Base-by-base conservation (phyloP, 805 yeast genomes). In the Candida coquimbonensis region DNA sequence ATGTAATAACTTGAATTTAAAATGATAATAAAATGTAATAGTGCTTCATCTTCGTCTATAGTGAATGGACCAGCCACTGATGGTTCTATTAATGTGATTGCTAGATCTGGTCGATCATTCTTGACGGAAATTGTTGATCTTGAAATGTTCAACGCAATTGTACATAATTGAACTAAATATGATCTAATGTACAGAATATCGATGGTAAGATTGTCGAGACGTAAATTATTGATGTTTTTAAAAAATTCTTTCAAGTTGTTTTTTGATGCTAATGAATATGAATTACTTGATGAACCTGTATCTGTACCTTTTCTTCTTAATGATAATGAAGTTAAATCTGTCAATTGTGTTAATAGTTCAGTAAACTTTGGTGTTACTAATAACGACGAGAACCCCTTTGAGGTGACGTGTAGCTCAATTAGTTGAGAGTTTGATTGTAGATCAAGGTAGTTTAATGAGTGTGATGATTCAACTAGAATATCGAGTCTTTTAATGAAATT, bases 11-110 rank as follows among this genome's bases (percentile, higher is more conserved):
- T 8, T 33, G 33, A 3, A 24, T 49, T 37, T 7, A 49, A 6
- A 8, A 11, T 9, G 7, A 39, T 5, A 36, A 52, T 19, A 36
- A 51, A 40, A 11, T 26, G 14, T 8, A 32, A 34, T 19, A 29
- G 13, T 13, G 25, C 35, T 4, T 9, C 38, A 26, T 39, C 46
- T 29, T 33, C 40, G 3, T 40, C 35, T 4, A 24, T 41, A 1
- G 54, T 45, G 27, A 53, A 46, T 7, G 48, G 43, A 3, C 52
- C 51, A 4, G 50, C 49, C 9, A 55, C 39, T 12, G 53, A 42
- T 3, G 50, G 49, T 21, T 55, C 58, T 8, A 51, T 42, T 0
- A 55, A 31, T 19, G 51, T 46, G 4, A 53, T 11, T 35, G 37
- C 24, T 14, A 35, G 13, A 38, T 16, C 24, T 29, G 14, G 9